Percentiles rank a stretch among this genome's conserved stretches.
phyloP scores from a whole-genome alignment of 192 early-diverging fungal genomes.

The Jimgerdemannia lactiflua region DNA sequence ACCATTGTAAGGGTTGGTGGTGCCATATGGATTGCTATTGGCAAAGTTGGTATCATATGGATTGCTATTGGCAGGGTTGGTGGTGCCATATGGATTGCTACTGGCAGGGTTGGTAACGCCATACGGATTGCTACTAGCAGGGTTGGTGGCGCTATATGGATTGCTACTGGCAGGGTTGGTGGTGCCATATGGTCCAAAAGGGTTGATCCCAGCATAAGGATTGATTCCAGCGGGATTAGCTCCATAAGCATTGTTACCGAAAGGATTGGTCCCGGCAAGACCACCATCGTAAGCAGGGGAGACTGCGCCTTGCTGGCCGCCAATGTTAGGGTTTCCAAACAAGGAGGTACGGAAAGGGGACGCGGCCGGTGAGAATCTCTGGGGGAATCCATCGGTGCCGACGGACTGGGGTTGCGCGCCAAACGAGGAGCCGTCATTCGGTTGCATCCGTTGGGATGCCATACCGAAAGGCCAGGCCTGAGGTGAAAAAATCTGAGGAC shows the following conservation, averaged over 20 bases:
- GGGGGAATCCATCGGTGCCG: too few species aligned
- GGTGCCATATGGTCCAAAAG: too few species aligned
- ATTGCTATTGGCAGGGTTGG: too few species aligned
- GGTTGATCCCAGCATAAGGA: background rate
- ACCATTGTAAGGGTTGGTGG: too few species aligned
- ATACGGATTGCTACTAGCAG: too few species aligned
- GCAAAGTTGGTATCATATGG: too few species aligned
- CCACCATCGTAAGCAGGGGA: background rate
- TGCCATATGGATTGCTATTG: too few species aligned
- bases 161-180: background rate
- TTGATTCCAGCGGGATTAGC: background rate
- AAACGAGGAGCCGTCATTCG: background rate
- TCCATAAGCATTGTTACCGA: background rate
- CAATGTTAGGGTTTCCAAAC: too few species aligned
- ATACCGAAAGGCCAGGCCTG: background rate
- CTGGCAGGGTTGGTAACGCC: too few species aligned
- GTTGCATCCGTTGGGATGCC: background rate
- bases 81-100: too few species aligned
- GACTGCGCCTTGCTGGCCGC: background rate
- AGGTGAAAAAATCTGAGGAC: background rate
- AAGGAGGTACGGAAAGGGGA: background rate
- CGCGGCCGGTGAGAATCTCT: background rate
- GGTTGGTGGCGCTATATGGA: background rate
- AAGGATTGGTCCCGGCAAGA: background rate
- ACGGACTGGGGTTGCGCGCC: background rate